These are phyloP conservation scores for Saccharomycopsis phalli DNA, from an alignment of 1,139 yeast species.

Conservation along the genomic window DNA sequence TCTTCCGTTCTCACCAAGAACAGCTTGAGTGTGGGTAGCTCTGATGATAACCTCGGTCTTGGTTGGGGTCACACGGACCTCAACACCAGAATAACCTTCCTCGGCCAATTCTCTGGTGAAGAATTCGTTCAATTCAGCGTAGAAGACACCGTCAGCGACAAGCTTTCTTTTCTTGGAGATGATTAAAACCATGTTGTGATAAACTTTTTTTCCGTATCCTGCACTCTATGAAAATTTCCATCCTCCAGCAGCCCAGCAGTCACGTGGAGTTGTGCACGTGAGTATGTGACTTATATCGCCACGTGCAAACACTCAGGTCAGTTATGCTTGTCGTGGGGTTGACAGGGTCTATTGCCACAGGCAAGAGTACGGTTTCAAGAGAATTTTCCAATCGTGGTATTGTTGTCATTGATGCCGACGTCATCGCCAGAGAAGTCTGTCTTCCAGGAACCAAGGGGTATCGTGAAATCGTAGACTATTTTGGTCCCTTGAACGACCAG, in stretches of 20 bases:
- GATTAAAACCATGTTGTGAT: slow-evolving; percentile 45
- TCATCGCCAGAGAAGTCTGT: slow-evolving; percentile 78
- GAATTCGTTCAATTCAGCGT: slow-evolving; percentile 99
- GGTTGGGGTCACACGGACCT: slow-evolving; percentile 97
- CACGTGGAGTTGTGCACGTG: neutral
- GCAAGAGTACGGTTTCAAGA: slow-evolving; percentile 83
- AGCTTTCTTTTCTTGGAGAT: slow-evolving; percentile 82
- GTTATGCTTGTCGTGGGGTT: slow-evolving; percentile 81
- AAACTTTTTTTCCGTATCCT: slow-evolving; percentile 1
- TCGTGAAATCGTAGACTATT: slow-evolving; percentile 50
- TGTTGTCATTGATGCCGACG: slow-evolving; percentile 80
- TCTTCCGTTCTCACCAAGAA: slow-evolving; percentile 99
- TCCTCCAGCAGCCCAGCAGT: neutral
- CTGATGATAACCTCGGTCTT: slow-evolving; percentile 97
- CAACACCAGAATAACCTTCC: slow-evolving; percentile 99
- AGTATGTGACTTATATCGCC: neutral
- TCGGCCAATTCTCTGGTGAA: slow-evolving; percentile 99
- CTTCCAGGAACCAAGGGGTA: slow-evolving; percentile 73
- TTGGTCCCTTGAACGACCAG: slow-evolving; percentile 38
- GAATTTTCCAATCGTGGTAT: slow-evolving; percentile 46
- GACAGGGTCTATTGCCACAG: slow-evolving; percentile 95
- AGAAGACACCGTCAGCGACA: slow-evolving; percentile 99
- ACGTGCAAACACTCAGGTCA: neutral
- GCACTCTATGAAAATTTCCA: no score
- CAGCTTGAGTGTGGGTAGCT: slow-evolving; percentile 99